These are phyloP conservation scores for Starmera amethionina DNA, from an alignment of 805 yeast genomes.

Conservation along the genomic window DNA sequence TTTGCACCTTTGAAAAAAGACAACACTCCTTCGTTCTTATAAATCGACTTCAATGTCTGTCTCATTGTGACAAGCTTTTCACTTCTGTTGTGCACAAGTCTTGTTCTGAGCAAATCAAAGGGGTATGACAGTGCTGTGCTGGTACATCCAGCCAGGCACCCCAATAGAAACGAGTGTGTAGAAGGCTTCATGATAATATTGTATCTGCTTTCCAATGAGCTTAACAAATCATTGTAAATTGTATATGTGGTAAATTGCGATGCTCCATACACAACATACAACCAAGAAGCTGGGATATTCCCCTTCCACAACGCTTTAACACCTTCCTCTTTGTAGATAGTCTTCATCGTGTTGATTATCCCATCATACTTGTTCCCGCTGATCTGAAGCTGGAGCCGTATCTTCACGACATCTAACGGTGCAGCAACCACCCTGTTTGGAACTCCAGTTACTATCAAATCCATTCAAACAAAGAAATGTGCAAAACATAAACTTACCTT, in stretches of 20 bases:
- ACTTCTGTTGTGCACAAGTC: slow-evolving; percentile 59
- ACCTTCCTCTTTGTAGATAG: slow-evolving; percentile 56
- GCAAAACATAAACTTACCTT: slow-evolving; percentile 12
- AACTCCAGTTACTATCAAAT: neutral
- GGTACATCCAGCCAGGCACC: slow-evolving; percentile 65
- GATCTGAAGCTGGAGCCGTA: slow-evolving; percentile 57
- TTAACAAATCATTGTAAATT: slow-evolving; percentile 35
- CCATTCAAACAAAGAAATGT: too few species aligned
- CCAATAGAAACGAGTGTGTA: slow-evolving; percentile 41
- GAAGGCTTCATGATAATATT: slow-evolving; percentile 13
- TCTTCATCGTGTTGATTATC: slow-evolving; percentile 25
- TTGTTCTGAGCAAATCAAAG: slow-evolving; percentile 78
- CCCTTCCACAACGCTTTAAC: slow-evolving; percentile 87
- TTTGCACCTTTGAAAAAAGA: slow-evolving; percentile 42
- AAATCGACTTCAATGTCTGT: slow-evolving; percentile 23
- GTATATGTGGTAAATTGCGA: slow-evolving; percentile 73
- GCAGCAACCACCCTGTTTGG: slow-evolving; percentile 59
- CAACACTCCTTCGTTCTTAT: slow-evolving; percentile 28
- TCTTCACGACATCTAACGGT: slow-evolving; percentile 73
- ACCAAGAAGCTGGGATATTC: slow-evolving; percentile 79
- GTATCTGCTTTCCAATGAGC: slow-evolving; percentile 18
- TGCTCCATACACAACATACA: slow-evolving; percentile 82
- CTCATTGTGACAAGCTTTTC: slow-evolving; percentile 9
- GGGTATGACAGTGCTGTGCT: slow-evolving; percentile 80
- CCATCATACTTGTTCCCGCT: slow-evolving; percentile 24